Evolutionary conservation across 208 protist genomes (phyloP), one percentile per base, ranked within the genome.

Genomic region (Balamuthia mandrillaris): DNA sequence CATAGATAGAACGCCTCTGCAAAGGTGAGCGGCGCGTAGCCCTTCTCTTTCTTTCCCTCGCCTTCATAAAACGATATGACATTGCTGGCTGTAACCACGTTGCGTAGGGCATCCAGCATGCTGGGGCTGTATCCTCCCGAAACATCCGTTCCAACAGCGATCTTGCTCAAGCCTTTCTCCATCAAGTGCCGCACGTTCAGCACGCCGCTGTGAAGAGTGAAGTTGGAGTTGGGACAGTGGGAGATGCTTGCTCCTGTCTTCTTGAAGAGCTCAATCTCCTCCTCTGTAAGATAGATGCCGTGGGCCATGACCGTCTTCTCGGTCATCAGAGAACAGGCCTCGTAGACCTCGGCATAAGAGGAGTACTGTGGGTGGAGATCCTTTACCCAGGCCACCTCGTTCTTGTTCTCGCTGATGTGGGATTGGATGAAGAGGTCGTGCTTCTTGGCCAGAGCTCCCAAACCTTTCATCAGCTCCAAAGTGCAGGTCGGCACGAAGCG

Each of bases 401-500:
- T 77, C 6, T 52, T 12, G 56, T 81, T 91, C 52, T 95, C 93
- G 10, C 87, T 87, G 29, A 94, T 61, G 75, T 95, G 94, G 7
- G 94, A 89, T 87, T 95, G 94, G 42, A 95, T 86, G 44, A 82
- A 52, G 27, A 86, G 68, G 49, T 88, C 58, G 41, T 91, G 56
- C 29, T 90, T 49, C 2, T 72, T 21, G 0, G 88, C 84, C 0
- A 95, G 37, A n/a, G 47, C 56, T 37, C 78, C 81, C 1, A 95
- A 68, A 6, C 78, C 77, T 18, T 75, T 42, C 86, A 95, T 91
- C 10, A 95, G 51, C 16, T 83, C 51, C 16, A 58, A 7, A 16
- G 77, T 91, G 79, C 94, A 95, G 27, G 91, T 90, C 51, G 89
- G 88, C n/a, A 87, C 87, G 52, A 95, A 95, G 29, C 94, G 65